These are phyloP conservation scores for Colletotrichum scovillei DNA, from an alignment of 2,329 filamentous ascomycete genomes.

Conservation along the genomic window DNA sequence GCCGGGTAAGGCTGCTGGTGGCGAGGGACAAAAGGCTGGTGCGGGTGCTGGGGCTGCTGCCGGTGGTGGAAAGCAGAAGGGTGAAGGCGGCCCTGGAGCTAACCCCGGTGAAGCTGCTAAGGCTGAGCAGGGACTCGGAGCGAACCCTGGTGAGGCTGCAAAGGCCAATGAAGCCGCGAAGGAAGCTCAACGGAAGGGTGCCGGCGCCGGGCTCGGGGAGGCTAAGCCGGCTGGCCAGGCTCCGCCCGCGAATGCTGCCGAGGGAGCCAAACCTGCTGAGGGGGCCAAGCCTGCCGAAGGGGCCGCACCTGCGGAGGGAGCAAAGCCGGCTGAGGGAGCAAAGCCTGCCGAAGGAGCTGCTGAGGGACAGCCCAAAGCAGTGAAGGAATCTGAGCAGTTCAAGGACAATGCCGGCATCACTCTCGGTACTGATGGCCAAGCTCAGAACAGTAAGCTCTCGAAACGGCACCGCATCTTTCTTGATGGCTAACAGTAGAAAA, in stretches of 20 bases:
- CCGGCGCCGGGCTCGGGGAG: background rate
- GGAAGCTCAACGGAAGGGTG: slow-evolving; percentile 11
- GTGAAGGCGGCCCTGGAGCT: background rate
- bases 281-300: background rate
- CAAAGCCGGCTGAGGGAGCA: background rate
- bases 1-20: background rate
- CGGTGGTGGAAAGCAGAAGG: slow-evolving; percentile 12
- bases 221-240: background rate
- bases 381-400: slow-evolving; percentile 29
- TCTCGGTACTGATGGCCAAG: slow-evolving; percentile 12
- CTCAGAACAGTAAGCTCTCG: slow-evolving; percentile 18
- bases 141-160: slow-evolving; percentile 6
- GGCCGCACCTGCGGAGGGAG: background rate
- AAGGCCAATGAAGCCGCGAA: slow-evolving; percentile 15
- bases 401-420: slow-evolving; percentile 28
- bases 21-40: background rate
- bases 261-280: background rate
- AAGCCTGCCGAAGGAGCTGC: background rate
- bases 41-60: background rate
- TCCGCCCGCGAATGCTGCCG: background rate
- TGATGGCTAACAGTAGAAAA: background rate
- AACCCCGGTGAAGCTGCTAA: slow-evolving; percentile 21
- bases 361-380: slow-evolving; percentile 24
- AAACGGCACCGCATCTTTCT: background rate
- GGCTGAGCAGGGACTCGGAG: slow-evolving; percentile 15